Evolutionary conservation across 495 filamentous ascomycete genomes (phyloP), one percentile per base, ranked within the genome.

Genomic region (Lasiosphaeriaceae sp.): DNA sequence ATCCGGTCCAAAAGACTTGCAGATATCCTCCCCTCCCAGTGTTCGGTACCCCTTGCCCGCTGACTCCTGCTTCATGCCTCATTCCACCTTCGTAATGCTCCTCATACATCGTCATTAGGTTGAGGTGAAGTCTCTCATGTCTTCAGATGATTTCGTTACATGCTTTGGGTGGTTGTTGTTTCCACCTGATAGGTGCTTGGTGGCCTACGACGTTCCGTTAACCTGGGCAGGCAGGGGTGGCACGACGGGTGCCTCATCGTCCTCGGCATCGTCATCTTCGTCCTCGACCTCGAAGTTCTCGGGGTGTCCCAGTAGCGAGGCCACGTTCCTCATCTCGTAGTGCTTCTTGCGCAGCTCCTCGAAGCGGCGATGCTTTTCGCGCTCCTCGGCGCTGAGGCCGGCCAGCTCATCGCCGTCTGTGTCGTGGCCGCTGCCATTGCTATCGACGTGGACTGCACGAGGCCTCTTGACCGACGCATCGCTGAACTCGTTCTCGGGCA

Each of bases 281-380:
- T 66, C 64, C 23, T 61, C 72, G 9, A 58, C 69, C 7, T 73
- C 75, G 20, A 83, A 51, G 1, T 75, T 67, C 62, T 86, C 83
- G 2, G 82, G 81, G 53, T 86, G 83, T 11, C 91, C 94, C 58
- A 98, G 80, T 54, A 97, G 73, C 63, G 86, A 82, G 60, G 92
- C 96, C 21, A 97, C 90, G 66, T 94, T 88, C 79, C 83, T 91
- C 95, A 98, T 97, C 79, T 97, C 95, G 70, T 98, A 98, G 71
- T 98, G 94, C 74, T 83, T 90, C 83, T 91, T 96, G 70, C 94
- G 80, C 78, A 90, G 80, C 74, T 89, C 79, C 75, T 96, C 92
- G 66, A 98, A 98, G 69, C 87, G 81, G 57, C 82, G 82, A 67
- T 98, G 94, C 77, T 96, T 96, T 77, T 90, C 90, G 56, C 75